Conservation (phyloP, 768 basidiomycete species). For the Mycena haematopus region DNA sequence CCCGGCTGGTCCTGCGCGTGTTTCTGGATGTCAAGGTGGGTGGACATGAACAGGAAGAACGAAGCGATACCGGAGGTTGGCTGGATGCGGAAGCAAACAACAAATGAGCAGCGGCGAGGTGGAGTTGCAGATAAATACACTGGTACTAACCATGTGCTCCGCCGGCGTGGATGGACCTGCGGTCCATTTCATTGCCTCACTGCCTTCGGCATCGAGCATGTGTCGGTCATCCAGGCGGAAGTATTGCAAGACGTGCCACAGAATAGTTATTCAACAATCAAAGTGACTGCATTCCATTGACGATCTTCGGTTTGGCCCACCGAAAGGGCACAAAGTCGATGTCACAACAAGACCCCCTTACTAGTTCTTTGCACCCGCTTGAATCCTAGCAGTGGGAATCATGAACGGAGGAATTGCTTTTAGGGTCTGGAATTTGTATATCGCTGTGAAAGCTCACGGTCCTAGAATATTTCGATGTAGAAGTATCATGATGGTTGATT, state of each 20-base stretch:
- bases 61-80: slow-evolving; percentile 32
- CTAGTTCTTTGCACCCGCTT: slow-evolving; percentile 37
- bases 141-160: slow-evolving; percentile 29
- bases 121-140: background rate
- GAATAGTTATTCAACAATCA: too few species aligned
- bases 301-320: slow-evolving; percentile 43
- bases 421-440: too few species aligned
- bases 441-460: slow-evolving; percentile 36
- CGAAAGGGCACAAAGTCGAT: slow-evolving; percentile 37
- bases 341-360: slow-evolving; percentile 17
- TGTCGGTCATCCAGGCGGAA: slow-evolving; percentile 35
- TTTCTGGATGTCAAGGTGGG: slow-evolving; percentile 35
- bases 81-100: slow-evolving; percentile 9
- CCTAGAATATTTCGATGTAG: slow-evolving; percentile 43
- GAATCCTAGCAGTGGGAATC: slow-evolving; percentile 52
- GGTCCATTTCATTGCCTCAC: slow-evolving; percentile 24
- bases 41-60: slow-evolving; percentile 36
- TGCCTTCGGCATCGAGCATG: slow-evolving; percentile 3
- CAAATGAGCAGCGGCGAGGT: background rate
- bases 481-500: slow-evolving; percentile 43
- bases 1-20: slow-evolving; percentile 43
- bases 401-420: slow-evolving; percentile 48
- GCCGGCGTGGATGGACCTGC: slow-evolving; percentile 23
- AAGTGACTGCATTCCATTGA: slow-evolving; percentile 18
- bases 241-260: slow-evolving; percentile 34